phyloP scores from a whole-genome alignment of 148 eudicot genomes.

The Arctostaphylos glauca region DNA sequence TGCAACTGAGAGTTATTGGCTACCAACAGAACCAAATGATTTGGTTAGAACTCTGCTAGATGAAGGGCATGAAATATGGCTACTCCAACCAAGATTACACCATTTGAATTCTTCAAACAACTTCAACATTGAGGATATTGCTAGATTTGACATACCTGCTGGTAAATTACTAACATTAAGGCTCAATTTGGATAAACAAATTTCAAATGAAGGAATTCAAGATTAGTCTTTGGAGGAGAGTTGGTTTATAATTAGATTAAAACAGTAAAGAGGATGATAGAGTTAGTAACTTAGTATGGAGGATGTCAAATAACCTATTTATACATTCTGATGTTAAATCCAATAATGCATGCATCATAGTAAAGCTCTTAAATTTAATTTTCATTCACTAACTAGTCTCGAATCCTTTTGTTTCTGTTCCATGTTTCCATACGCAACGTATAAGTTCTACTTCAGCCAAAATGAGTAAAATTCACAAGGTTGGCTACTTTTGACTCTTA shows the following conservation, averaged over 20 bases:
- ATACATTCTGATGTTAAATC: neutral
- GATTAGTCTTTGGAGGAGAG: neutral
- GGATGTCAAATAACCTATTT: neutral
- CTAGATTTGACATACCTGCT: slow-evolving; percentile 35
- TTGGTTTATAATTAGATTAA: neutral
- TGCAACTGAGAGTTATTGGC: slow-evolving; percentile 31
- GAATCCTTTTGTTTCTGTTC: neutral
- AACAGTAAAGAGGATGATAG: neutral
- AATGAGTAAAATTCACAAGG: neutral
- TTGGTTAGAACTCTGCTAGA: slow-evolving; percentile 36
- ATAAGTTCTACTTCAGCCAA: neutral
- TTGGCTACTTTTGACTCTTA: neutral
- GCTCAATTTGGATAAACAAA: neutral
- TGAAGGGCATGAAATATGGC: slow-evolving; percentile 33
- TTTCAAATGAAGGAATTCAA: neutral
- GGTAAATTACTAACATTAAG: slow-evolving; percentile 14
- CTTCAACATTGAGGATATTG: slow-evolving; percentile 39
- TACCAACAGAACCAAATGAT: slow-evolving; percentile 40
- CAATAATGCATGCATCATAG: neutral
- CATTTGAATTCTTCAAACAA: slow-evolving; percentile 24
- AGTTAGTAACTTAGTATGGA: neutral
- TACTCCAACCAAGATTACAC: slow-evolving; percentile 33
- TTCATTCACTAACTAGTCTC: neutral
- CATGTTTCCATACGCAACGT: neutral
- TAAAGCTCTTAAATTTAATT: neutral